These are phyloP conservation scores for Metarhizium robertsii DNA, from an alignment of 2,329 filamentous ascomycete species.

Conservation along the genomic window DNA sequence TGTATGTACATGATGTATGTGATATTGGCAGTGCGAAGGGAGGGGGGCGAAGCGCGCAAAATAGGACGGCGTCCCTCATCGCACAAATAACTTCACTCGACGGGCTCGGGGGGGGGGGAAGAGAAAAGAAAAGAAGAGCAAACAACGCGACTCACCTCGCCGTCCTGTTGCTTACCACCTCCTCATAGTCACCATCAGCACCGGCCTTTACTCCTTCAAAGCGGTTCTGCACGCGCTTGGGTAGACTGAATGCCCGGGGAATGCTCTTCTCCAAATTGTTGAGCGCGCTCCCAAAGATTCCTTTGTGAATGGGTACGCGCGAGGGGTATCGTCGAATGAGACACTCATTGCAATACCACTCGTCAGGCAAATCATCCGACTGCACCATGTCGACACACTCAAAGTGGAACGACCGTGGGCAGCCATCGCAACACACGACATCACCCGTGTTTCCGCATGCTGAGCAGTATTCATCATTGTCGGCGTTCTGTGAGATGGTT, in stretches of 20 bases:
- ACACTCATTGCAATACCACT: constrained; percentile 81
- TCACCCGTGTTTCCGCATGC: constrained; percentile 77
- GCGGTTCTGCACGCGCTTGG: constrained; percentile 58
- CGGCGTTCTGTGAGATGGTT: constrained; percentile 26
- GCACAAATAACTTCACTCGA: too few relatives aligned
- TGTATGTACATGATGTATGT: too few relatives aligned
- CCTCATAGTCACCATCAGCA: constrained; percentile 71
- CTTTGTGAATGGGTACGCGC: constrained; percentile 37
- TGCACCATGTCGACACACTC: constrained; percentile 77
- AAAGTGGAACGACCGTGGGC: constrained; percentile 83
- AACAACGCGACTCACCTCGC: constrained; percentile 45
- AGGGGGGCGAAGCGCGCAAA: too few relatives aligned
- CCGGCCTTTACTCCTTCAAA: constrained; percentile 76
- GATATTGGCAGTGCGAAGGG: too few relatives aligned
- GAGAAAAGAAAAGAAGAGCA: background rate
- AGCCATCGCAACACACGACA: constrained; percentile 89
- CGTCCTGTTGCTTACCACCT: constrained; percentile 49
- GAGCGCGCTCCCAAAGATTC: constrained; percentile 54
- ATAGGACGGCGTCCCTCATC: too few relatives aligned
- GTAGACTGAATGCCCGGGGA: constrained; percentile 63
- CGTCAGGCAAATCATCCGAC: constrained; percentile 55
- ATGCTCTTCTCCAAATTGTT: constrained; percentile 58
- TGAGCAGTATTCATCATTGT: constrained; percentile 87
- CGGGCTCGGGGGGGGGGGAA: too few relatives aligned
- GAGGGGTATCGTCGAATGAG: constrained; percentile 39